These are phyloP conservation scores for Posidonia australis DNA, from an alignment of 106 monocot species.

Conservation along the genomic window DNA sequence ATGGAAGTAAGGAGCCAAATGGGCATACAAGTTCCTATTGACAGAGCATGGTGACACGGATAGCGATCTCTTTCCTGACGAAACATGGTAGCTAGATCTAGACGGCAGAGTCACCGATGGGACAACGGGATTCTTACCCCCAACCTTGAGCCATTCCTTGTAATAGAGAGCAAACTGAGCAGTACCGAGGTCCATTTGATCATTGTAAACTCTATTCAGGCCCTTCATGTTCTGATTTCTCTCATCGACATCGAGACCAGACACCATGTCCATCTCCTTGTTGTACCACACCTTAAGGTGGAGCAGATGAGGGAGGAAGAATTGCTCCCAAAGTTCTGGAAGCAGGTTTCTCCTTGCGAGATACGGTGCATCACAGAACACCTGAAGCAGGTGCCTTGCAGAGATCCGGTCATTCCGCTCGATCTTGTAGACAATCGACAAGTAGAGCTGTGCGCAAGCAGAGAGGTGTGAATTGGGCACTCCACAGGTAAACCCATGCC, in stretches of 20 bases:
- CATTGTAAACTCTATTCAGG: constrained; percentile 48
- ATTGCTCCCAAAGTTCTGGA: constrained; percentile 63
- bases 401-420: constrained; percentile 33
- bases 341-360: constrained; percentile 50
- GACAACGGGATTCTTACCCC: constrained; percentile 26
- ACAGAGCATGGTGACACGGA: constrained; percentile 19
- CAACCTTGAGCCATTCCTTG: constrained; percentile 65
- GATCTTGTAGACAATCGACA: constrained; percentile 38
- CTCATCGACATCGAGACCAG: constrained; percentile 24
- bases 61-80: constrained; percentile 24
- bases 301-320: constrained; percentile 70
- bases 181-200: constrained; percentile 66
- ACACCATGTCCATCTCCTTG: constrained; percentile 38
- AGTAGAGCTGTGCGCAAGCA: constrained; percentile 47
- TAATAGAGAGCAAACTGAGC: constrained; percentile 58
- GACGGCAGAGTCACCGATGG: constrained; percentile 46
- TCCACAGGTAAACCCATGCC: constrained; percentile 32
- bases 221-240: constrained; percentile 34
- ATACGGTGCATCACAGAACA: constrained; percentile 50
- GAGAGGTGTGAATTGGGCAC: constrained; percentile 49
- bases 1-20: no score
- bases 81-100: constrained; percentile 12
- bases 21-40: constrained; percentile 33
- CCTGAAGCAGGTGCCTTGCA: constrained; percentile 46
- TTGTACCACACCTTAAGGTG: constrained; percentile 61